A percentile compares a stretch with the other conserved stretches of the same genome.
phyloP scores from a whole-genome alignment of 2,329 filamentous ascomycete species.

The Cladorrhinum sp. region DNA sequence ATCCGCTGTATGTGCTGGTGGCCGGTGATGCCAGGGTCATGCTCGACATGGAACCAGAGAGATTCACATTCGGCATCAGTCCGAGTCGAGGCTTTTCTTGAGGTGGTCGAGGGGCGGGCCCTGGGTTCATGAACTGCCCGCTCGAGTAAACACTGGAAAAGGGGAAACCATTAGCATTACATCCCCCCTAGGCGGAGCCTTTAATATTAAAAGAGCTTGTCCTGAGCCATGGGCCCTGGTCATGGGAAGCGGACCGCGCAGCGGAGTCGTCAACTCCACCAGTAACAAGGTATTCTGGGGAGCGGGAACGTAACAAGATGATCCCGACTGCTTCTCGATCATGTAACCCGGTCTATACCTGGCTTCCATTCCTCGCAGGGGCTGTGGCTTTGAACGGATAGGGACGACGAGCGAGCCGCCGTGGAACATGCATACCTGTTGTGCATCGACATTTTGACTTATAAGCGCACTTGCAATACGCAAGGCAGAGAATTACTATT shows the following conservation, averaged over 20 bases:
- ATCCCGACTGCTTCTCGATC: conserved; percentile 1
- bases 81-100: conserved; percentile 77
- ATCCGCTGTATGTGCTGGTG: conserved; percentile 63
- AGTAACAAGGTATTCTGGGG: conserved; percentile 6
- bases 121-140: conserved; percentile 90
- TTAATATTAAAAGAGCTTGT: conserved; percentile 8
- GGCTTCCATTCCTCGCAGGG: neutral
- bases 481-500: conserved; percentile 7
- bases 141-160: conserved; percentile 52
- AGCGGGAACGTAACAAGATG: conserved; percentile 2
- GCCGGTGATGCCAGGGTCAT: conserved; percentile 65
- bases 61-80: conserved; percentile 65
- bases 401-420: conserved; percentile 10
- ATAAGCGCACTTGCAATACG: neutral
- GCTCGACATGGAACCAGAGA: conserved; percentile 69
- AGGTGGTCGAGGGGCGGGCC: conserved; percentile 87
- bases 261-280: conserved; percentile 8
- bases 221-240: neutral
- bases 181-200: conserved; percentile 7
- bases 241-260: conserved; percentile 5
- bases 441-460: conserved; percentile 34
- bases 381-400: neutral
- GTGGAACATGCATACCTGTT: conserved; percentile 32
- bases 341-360: conserved; percentile 3
- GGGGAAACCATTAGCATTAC: conserved; percentile 16